Conservation (phyloP, 2,329 filamentous ascomycete genomes). For the Berkeleyomyces rouxiae region DNA sequence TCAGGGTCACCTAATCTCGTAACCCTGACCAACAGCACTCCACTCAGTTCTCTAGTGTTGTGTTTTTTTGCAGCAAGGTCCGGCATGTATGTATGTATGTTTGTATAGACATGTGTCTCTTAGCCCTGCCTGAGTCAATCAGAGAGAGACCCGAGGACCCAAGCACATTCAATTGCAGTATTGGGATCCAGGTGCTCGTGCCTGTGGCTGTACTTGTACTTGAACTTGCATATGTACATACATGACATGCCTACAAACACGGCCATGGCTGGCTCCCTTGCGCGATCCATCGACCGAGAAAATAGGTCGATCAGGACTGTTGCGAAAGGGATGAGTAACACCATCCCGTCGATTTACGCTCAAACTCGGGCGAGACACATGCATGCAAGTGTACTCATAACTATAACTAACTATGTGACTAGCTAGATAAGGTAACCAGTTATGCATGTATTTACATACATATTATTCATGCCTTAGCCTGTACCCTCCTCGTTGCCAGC, state of each 20-base stretch:
- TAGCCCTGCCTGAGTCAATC: too few species aligned
- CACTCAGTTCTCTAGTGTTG: neutral
- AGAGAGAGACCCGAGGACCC: too few species aligned
- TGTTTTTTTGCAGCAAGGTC: neutral
- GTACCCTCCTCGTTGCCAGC: too few species aligned
- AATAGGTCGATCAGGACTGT: neutral
- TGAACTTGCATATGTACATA: neutral
- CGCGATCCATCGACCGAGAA: neutral
- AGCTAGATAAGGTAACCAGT: neutral
- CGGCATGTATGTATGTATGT: too few species aligned
- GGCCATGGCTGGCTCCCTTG: neutral
- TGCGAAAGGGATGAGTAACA: too few species aligned
- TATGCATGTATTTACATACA: neutral
- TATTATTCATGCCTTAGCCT: too few species aligned
- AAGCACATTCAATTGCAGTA: too few species aligned
- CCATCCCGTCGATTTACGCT: neutral
- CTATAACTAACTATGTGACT: too few species aligned
- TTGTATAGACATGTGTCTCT: too few species aligned
- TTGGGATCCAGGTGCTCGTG: neutral
- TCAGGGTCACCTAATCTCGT: neutral
- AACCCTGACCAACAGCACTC: neutral
- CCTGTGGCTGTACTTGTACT: neutral
- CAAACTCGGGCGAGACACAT: neutral
- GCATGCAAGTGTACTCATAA: neutral
- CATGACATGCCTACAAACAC: neutral